These are phyloP conservation scores for Boletus rufocinnamomeus DNA, from an alignment of 768 basidiomycete species.

Conservation along the genomic window DNA sequence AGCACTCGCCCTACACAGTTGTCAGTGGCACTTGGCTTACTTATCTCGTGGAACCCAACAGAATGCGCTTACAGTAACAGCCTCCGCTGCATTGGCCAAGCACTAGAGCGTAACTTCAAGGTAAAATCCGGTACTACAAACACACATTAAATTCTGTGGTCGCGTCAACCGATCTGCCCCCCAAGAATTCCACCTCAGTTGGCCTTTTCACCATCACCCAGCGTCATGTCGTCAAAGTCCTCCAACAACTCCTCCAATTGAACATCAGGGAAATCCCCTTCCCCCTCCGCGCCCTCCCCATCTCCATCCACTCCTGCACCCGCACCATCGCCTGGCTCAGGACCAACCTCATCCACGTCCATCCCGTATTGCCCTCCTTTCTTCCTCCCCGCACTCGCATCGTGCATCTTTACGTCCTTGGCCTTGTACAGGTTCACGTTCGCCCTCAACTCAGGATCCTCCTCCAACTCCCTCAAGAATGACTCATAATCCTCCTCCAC, in stretches of 20 bases:
- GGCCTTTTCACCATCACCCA: constrained; percentile 45
- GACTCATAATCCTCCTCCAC: constrained; percentile 97
- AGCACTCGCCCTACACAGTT: no score
- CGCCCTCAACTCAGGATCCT: constrained; percentile 88
- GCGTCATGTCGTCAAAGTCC: constrained; percentile 89
- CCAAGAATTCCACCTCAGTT: neutral
- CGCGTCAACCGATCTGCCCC: neutral
- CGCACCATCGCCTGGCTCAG: constrained; percentile 25
- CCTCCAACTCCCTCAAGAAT: constrained; percentile 92
- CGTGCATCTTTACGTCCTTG: constrained; percentile 53
- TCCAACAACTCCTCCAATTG: constrained; percentile 84
- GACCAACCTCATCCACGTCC: constrained; percentile 62
- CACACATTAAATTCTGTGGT: neutral
- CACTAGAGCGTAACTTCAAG: neutral
- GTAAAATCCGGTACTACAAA: no score
- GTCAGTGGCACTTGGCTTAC: no score
- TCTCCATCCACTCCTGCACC: constrained; percentile 24
- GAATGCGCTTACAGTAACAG: neutral
- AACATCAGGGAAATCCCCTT: constrained; percentile 88
- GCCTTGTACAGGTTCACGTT: constrained; percentile 88
- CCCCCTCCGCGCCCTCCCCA: constrained; percentile 58
- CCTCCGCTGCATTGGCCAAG: neutral
- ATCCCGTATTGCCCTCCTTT: constrained; percentile 43
- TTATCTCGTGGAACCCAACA: neutral
- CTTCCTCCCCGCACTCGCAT: constrained; percentile 32